Conservation (phyloP, 208 protist species). For the Trypanosoma platydactyli region DNA sequence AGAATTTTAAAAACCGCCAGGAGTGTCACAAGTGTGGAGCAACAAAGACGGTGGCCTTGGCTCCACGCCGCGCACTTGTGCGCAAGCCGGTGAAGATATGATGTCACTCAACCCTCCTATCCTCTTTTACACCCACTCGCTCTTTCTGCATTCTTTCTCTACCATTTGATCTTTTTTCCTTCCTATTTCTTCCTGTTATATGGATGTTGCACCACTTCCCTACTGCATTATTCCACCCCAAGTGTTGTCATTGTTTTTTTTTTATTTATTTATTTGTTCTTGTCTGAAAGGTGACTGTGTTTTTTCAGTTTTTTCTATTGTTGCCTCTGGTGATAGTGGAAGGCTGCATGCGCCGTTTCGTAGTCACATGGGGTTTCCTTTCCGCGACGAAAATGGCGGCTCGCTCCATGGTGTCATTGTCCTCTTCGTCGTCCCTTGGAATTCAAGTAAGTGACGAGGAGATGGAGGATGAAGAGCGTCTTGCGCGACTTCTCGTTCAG, state of each 20-base stretch:
- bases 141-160: background rate
- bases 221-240: background rate
- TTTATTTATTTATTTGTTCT: background rate
- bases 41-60: slow-evolving; percentile 42
- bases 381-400: background rate
- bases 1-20: slow-evolving; percentile 58
- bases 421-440: background rate
- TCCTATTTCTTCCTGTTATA: background rate
- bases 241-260: slow-evolving; percentile 6
- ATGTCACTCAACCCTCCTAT: background rate
- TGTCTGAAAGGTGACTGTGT: too few species aligned
- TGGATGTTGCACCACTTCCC: background rate
- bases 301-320: slow-evolving; percentile 11
- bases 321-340: background rate
- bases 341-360: slow-evolving; percentile 7
- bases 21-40: slow-evolving; percentile 86
- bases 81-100: slow-evolving; percentile 84
- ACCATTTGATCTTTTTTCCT: background rate
- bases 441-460: slow-evolving; percentile 10
- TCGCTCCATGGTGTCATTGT: background rate
- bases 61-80: slow-evolving; percentile 39
- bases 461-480: slow-evolving; percentile 37
- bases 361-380: background rate
- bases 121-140: background rate
- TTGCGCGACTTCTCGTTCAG: slow-evolving; percentile 47